A percentile compares a stretch with the other conserved stretches of the same genome.
These are phyloP conservation scores for Termitomyces sp. DNA, from an alignment of 1,284 basidiomycete species.

Conservation along the genomic window DNA sequence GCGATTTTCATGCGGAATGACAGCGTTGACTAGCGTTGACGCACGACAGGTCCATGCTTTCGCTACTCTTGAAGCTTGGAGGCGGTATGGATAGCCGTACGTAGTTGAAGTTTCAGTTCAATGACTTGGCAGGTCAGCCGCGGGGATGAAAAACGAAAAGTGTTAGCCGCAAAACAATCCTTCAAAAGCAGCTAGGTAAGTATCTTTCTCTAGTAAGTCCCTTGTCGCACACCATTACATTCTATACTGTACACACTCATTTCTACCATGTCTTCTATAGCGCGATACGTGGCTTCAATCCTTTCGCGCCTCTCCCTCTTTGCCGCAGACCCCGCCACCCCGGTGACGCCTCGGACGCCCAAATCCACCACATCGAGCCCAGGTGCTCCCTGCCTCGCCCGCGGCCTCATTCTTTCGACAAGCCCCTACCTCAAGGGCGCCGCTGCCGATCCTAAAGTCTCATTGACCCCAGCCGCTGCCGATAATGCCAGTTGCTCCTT, in stretches of 20 bases:
- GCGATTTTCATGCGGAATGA: no score
- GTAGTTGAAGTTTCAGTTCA: no score
- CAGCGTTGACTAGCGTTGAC: no score
- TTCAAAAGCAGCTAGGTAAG: background rate
- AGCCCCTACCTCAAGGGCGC: constrained; percentile 8
- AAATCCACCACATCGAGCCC: background rate
- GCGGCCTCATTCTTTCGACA: constrained; percentile 2
- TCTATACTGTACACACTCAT: constrained; percentile 6
- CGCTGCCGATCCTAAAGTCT: constrained; percentile 2
- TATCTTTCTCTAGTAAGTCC: background rate
- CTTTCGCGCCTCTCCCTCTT: background rate
- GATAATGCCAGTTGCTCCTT: background rate
- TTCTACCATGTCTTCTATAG: constrained; percentile 6
- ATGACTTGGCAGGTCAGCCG: no score
- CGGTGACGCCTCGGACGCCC: background rate
- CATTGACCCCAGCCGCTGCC: background rate
- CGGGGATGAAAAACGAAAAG: constrained; percentile 18
- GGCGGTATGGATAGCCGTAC: background rate
- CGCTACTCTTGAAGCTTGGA: background rate
- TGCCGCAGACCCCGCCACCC: background rate
- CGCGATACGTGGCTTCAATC: constrained; percentile 3
- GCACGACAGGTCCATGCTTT: no score
- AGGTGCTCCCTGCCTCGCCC: background rate
- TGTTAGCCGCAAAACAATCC: constrained; percentile 4
- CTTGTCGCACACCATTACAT: background rate